A percentile compares a stretch with the other conserved stretches of the same genome.
phyloP scores from a whole-genome alignment of 495 filamentous ascomycete species.

The Aspergillus kassunensis region DNA sequence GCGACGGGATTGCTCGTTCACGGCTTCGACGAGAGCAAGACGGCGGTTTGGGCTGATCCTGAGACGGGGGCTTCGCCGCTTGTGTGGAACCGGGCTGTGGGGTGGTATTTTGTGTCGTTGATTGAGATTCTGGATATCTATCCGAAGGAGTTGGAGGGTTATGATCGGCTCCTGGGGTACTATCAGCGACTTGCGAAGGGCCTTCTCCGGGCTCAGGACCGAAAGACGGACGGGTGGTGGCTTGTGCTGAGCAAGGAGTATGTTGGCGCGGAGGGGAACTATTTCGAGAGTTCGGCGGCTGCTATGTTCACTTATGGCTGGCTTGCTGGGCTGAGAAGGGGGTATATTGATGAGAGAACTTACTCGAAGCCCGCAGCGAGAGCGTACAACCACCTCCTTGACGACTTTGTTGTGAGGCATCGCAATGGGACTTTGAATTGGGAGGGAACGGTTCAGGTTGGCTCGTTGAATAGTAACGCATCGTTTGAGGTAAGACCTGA shows the following conservation, averaged over 20 bases:
- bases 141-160: background rate
- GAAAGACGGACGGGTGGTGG: background rate
- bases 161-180: background rate
- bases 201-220: background rate
- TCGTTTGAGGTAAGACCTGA: background rate
- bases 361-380: background rate
- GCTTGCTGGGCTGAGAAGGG: background rate
- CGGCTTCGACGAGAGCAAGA: conserved; percentile 2
- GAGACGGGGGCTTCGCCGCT: background rate
- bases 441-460: conserved; percentile 1
- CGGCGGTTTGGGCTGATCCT: conserved; percentile 1
- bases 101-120: conserved; percentile 5
- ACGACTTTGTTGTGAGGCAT: background rate
- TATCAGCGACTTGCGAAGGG: background rate
- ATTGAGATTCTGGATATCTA: conserved; percentile 4
- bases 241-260: conserved; percentile 1
- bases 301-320: conserved; percentile 6
- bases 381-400: conserved; percentile 1
- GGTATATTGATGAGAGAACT: background rate
- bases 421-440: conserved; percentile 1
- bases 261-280: background rate
- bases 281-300: background rate
- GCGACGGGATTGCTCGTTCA: background rate
- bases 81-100: conserved; percentile 3
- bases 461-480: conserved; percentile 1